Base-by-base conservation (phyloP, 768 basidiomycete species). In the Termitomyces sp. region DNA sequence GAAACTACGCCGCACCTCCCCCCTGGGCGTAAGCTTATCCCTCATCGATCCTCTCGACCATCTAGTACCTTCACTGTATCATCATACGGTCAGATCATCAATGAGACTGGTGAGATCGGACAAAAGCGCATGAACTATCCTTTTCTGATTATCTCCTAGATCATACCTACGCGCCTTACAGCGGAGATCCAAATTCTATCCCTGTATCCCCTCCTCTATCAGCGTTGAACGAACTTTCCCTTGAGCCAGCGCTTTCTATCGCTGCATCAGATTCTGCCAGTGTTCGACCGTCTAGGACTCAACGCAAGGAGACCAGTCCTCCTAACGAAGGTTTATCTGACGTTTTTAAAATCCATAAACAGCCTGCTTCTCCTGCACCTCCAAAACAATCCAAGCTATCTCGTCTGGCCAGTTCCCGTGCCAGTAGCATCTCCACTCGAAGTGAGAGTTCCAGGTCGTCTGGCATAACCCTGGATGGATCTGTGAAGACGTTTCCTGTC, bases 401-500 rank as follows among this genome's bases (percentile, higher is more conserved):
- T 1, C 77, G 78, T 58, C 72, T 91, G 20, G 88, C 89, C 12
- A 86, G 80, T 63, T 87, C 86, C 9, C 75, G 85, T 57, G 78
- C 83, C 2, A 82, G 81, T 56, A 77, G 77, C 30, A 66, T 75
- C 46, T 75, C 71, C 49, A 68, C 68, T 36, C 72, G 72, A 46
- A 80, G 75, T 58, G 73, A 78, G 59, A 83, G 80, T 63, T 84
- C 86, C 24, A 73, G 79, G 50, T 82, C 84, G 24, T 82, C 80
- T 2, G 80, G 79, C 58, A 80, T 73, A 10, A 70, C 82, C 44
- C 74, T 81, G 35, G 73, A 81, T 0, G 83, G 82, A 3, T 85
- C 88, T 26, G 76, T 87, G n/a, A 81, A 84, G 63, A 90, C 90
- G 1, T 91, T 86, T 65, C 86, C 88, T 24, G 77, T 66, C 18